These are phyloP conservation scores for Martiniozyma asiatica DNA, from an alignment of 1,139 yeast genomes.

Conservation along the genomic window DNA sequence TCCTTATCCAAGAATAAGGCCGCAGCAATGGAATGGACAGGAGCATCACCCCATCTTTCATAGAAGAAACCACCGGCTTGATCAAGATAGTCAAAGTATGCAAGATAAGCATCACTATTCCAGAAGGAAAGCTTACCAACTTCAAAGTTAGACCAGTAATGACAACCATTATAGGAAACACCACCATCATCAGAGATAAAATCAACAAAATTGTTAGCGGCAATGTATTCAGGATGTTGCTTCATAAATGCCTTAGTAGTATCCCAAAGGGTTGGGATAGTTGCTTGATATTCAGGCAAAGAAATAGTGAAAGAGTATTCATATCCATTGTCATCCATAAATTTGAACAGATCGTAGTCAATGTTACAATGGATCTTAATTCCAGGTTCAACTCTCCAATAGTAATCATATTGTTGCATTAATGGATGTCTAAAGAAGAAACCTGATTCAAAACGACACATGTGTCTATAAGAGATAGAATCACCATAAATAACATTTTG, in stretches of 20 bases:
- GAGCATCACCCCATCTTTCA: constrained; percentile 93
- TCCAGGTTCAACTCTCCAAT: constrained; percentile 94
- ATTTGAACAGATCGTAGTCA: constrained; percentile 71
- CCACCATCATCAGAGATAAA: constrained; percentile 66
- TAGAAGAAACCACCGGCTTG: constrained; percentile 79
- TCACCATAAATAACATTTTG: constrained; percentile 42
- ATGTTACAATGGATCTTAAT: constrained; percentile 68
- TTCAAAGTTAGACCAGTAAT: constrained; percentile 85
- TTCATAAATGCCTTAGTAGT: constrained; percentile 58
- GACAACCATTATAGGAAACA: constrained; percentile 61
- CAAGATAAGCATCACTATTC: constrained; percentile 57
- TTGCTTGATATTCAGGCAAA: constrained; percentile 69
- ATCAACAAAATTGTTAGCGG: constrained; percentile 56
- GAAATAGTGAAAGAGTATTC: constrained; percentile 73
- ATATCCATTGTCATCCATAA: constrained; percentile 64
- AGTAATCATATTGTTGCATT: constrained; percentile 64
- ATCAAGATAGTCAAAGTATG: constrained; percentile 63
- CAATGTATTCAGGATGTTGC: constrained; percentile 52
- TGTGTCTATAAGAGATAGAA: constrained; percentile 53
- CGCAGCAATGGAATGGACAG: constrained; percentile 83
- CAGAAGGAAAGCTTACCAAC: constrained; percentile 64
- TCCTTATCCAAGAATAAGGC: constrained; percentile 56
- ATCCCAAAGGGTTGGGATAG: constrained; percentile 76
- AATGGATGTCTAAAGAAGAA: constrained; percentile 73
- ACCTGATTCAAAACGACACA: constrained; percentile 91